Percentiles rank a stretch among this genome's conserved stretches.
These are phyloP conservation scores for Citeromyces nyonsensis DNA, from an alignment of 805 yeast species.

Conservation along the genomic window DNA sequence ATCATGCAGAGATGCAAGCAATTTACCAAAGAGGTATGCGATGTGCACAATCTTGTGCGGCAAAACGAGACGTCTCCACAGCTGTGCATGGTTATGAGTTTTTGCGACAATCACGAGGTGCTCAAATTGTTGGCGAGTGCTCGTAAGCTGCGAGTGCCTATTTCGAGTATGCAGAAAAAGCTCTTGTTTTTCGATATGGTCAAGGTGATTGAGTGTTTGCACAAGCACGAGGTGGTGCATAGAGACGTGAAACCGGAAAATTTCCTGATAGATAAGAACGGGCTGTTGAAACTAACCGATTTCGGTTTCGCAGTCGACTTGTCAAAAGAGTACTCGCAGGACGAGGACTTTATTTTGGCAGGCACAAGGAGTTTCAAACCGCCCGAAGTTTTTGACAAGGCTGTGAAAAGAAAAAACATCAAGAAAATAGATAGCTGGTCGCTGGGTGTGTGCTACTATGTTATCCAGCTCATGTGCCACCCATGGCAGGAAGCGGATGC, in stretches of 20 bases:
- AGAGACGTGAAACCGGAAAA: constrained; percentile 43
- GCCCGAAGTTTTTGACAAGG: constrained; percentile 25
- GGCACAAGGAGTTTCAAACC: constrained; percentile 42
- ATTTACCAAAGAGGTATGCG: no score
- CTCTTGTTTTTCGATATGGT: constrained; percentile 36
- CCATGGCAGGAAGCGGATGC: constrained; percentile 29
- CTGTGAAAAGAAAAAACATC: constrained; percentile 6
- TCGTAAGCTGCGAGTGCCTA: constrained; percentile 16
- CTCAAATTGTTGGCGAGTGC: constrained; percentile 22
- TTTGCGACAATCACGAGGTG: constrained; percentile 30
- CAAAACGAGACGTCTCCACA: constrained; percentile 1
- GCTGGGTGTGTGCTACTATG: constrained; percentile 31
- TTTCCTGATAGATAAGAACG: constrained; percentile 25
- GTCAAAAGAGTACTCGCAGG: constrained; percentile 5
- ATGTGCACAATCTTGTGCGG: no score
- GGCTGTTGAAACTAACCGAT: constrained; percentile 28
- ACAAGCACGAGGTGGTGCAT: constrained; percentile 25
- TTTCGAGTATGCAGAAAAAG: constrained; percentile 22
- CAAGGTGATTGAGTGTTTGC: constrained; percentile 27
- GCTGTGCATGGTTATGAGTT: constrained; percentile 23
- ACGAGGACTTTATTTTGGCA: constrained; percentile 13
- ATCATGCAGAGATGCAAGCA: no score
- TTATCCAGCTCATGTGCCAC: constrained; percentile 22
- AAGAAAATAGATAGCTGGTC: constrained; percentile 34
- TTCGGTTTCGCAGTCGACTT: constrained; percentile 33